These are phyloP conservation scores for Cercophora samala DNA, from an alignment of 495 filamentous ascomycete genomes.

Conservation along the genomic window DNA sequence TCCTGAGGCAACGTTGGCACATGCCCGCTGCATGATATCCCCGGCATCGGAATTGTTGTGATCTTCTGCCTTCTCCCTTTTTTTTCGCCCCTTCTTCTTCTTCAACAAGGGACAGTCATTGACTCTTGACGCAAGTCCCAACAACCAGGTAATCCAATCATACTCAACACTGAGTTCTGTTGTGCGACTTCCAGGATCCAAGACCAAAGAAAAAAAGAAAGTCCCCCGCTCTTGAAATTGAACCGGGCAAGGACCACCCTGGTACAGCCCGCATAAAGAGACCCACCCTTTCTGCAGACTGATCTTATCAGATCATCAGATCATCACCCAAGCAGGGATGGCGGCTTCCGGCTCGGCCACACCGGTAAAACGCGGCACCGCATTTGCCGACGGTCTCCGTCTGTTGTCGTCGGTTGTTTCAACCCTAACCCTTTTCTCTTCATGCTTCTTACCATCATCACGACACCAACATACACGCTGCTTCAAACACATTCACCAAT, in stretches of 20 bases:
- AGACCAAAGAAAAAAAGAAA: not conserved
- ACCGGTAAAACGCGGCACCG: constrained; percentile 6
- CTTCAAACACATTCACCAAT: too few relatives aligned
- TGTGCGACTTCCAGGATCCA: not conserved
- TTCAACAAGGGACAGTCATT: not conserved
- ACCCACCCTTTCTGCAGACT: constrained; percentile 16
- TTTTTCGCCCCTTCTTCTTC: not conserved
- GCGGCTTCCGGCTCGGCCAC: not conserved
- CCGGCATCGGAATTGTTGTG: not conserved
- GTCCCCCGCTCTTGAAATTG: not conserved
- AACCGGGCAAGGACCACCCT: not conserved
- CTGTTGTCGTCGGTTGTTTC: too few relatives aligned
- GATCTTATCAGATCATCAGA: constrained; percentile 40
- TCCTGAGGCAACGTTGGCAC: not conserved
- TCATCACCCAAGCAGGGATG: constrained; percentile 8
- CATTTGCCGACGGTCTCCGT: not conserved
- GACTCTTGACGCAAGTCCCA: not conserved
- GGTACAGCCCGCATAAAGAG: not conserved
- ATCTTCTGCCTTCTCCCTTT: not conserved
- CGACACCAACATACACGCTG: not conserved
- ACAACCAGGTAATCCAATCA: too few relatives aligned
- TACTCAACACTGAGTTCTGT: not conserved
- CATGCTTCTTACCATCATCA: not conserved
- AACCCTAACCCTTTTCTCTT: not conserved
- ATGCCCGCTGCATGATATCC: not conserved